Base-by-base conservation (phyloP, 2,329 filamentous ascomycete species). In the Herpotrichia juniperi region DNA sequence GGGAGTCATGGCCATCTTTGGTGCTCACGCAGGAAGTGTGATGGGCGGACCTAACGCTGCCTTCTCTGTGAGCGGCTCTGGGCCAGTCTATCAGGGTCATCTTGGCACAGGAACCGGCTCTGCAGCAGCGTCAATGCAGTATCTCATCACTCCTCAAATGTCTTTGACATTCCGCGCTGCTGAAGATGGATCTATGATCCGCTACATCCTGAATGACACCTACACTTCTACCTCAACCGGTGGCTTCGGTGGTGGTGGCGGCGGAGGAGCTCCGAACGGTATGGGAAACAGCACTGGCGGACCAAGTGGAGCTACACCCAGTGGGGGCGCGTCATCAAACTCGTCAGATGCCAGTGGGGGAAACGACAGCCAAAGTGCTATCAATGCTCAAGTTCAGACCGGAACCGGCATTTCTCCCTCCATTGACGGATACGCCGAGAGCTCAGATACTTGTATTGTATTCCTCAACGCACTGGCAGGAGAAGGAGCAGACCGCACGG, bases 1-100 rank as follows among this genome's bases (percentile, higher is more conserved):
- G 1, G 80, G 72, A 25, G 63, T 83, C 51, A 62, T 88, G 11
- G 86, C 83, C 0, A 63, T 88, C 2, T 88, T 84, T 56, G 86
- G 86, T 9, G 88, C 87, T 64, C 86, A 86, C 70, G 80, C 21
- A 61, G 16, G 17, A 17, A 9, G 21, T 17, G 9, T 25, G 4
- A 44, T 26, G 42, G 42, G 42, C 10, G 17, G 42, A 19, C 16
- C 21, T 21, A 25, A 26, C 11, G 8, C 10, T 11, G 25, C 42
- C 9, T 34, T 34, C 14, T 14, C 11, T n/a, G 31, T 34, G 5
- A 9, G 4, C 12, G 31, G 31, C 14, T 34, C 31, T 5, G 31
- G 31, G 5, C 31, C 31, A 5, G 31, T 34, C 31, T 34, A 14
- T 7, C 31, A 34, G 31, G 31, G 31, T 5, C 31, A 34, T 34